Conservation (phyloP, 164 flowering plant species). For the Vitis cinerea region DNA sequence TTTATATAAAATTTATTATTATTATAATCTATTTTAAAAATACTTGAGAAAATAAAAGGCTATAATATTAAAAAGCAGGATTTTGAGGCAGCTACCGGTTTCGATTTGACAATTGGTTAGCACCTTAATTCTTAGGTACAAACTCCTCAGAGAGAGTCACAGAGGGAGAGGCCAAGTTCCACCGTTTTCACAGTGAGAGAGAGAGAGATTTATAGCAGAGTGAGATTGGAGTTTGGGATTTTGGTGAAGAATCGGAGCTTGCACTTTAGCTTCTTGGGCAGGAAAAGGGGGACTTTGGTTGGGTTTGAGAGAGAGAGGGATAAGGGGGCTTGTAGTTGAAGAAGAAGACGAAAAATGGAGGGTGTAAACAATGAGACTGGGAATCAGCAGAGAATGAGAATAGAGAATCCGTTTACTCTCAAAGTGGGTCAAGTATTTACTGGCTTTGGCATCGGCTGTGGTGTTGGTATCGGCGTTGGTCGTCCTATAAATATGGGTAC, state of each 20-base stretch:
- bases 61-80: too few species aligned
- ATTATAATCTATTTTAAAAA: too few species aligned
- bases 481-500: constrained; percentile 79
- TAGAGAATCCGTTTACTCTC: constrained; percentile 84
- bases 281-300: not conserved
- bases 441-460: constrained; percentile 96
- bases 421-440: constrained; percentile 92
- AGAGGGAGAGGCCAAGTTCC: too few species aligned
- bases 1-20: too few species aligned
- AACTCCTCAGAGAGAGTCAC: too few species aligned
- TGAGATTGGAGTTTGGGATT: not conserved
- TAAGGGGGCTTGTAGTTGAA: not conserved
- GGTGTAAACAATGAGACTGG: constrained; percentile 12
- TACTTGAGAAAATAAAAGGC: too few species aligned
- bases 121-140: too few species aligned
- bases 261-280: too few species aligned
- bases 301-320: constrained; percentile 6
- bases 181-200: too few species aligned
- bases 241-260: too few species aligned
- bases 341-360: constrained; percentile 16
- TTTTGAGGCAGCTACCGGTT: too few species aligned
- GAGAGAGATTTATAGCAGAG: not conserved
- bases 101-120: too few species aligned
- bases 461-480: constrained; percentile 91
- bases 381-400: constrained; percentile 20